Conservation (phyloP, 768 basidiomycete species). For the Tephrocybe sp. region DNA sequence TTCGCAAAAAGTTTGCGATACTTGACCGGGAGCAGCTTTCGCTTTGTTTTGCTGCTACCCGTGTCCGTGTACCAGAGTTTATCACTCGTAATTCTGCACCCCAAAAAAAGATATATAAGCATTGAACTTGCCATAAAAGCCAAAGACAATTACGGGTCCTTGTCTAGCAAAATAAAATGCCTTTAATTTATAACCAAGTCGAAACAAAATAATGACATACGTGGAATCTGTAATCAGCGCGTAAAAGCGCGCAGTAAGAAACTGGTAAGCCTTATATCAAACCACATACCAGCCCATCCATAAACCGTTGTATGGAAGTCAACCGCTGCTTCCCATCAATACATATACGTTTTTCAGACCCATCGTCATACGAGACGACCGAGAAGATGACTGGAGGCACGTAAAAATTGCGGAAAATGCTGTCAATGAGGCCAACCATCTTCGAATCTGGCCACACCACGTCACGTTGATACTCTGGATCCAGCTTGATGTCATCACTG, state of each 20-base stretch:
- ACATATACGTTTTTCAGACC: slow-evolving; percentile 51
- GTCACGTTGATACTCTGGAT: slow-evolving; percentile 79
- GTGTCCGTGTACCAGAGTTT: slow-evolving; percentile 50
- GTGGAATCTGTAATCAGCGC: slow-evolving; percentile 7
- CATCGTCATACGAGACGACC: slow-evolving; percentile 53
- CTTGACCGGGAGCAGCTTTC: slow-evolving; percentile 40
- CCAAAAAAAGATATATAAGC: neutral
- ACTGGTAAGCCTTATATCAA: neutral
- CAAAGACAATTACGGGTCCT: slow-evolving; percentile 13
- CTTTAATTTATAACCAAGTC: slow-evolving; percentile 30
- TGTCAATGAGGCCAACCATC: slow-evolving; percentile 75
- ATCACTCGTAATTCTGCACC: slow-evolving; percentile 28
- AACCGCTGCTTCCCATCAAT: slow-evolving; percentile 65
- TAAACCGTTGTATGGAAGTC: slow-evolving; percentile 31
- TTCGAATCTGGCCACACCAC: slow-evolving; percentile 80
- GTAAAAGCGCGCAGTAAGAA: neutral
- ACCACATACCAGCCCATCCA: slow-evolving; percentile 18
- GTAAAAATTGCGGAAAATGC: slow-evolving; percentile 75
- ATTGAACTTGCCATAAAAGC: neutral
- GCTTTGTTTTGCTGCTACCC: slow-evolving; percentile 1
- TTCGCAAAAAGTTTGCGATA: slow-evolving; percentile 60
- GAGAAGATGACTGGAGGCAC: slow-evolving; percentile 75
- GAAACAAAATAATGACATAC: slow-evolving; percentile 11
- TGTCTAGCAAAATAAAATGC: slow-evolving; percentile 21
- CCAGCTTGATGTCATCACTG: slow-evolving; percentile 61